These are phyloP conservation scores for Exophiala phaeomuriformis DNA, from an alignment of 2,329 filamentous ascomycete species.

Conservation along the genomic window DNA sequence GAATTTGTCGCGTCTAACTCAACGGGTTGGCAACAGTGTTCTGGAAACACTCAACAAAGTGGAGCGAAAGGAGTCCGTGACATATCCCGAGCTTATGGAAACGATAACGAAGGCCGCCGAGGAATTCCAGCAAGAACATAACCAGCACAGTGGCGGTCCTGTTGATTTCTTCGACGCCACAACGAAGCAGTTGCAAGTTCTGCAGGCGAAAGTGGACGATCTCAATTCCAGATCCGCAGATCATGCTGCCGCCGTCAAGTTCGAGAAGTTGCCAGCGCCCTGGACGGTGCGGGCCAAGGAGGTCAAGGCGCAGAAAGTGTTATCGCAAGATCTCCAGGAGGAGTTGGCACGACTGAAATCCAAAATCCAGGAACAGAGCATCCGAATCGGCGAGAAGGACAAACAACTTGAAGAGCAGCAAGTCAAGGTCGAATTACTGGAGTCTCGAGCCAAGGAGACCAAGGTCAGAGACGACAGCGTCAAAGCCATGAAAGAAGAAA, in stretches of 20 bases:
- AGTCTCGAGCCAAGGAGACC: constrained; percentile 78
- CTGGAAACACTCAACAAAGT: constrained; percentile 63
- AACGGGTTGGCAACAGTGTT: constrained; percentile 60
- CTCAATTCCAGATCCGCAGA: constrained; percentile 64
- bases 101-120: constrained; percentile 11
- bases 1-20: constrained; percentile 59
- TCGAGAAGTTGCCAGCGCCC: constrained; percentile 63
- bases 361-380: constrained; percentile 69
- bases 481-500: constrained; percentile 38
- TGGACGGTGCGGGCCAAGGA: constrained; percentile 79
- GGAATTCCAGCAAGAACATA: background rate
- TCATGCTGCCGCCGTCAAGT: constrained; percentile 66
- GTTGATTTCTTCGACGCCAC: constrained; percentile 19
- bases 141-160: background rate
- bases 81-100: constrained; percentile 12
- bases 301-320: constrained; percentile 71
- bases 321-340: constrained; percentile 75
- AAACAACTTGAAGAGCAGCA: constrained; percentile 69
- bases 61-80: constrained; percentile 18
- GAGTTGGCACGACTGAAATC: constrained; percentile 74
- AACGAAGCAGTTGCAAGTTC: constrained; percentile 13
- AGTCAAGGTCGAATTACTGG: constrained; percentile 73
- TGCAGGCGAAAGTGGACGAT: constrained; percentile 42
- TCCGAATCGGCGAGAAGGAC: constrained; percentile 64
- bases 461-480: constrained; percentile 60